Evolutionary conservation across 768 basidiomycete genomes (phyloP), one percentile per base, ranked within the genome.

Genomic region (Rhizopogon salebrosus): DNA sequence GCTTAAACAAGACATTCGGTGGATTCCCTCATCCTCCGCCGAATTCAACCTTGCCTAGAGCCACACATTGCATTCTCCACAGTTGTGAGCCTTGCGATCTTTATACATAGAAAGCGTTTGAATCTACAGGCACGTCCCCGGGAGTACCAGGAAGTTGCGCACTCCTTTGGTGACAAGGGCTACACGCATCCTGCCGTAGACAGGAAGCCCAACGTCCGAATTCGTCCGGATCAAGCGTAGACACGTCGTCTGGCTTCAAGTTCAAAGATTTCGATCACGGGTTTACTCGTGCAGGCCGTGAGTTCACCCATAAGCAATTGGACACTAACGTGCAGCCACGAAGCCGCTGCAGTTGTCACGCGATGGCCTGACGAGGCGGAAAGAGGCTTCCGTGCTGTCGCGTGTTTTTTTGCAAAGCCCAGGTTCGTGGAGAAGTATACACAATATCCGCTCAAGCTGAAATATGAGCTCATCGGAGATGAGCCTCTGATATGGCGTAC

Each of bases 131-230:
- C 22, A 38, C 46, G n/a, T 52, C 57, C 18, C 41, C 53, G 26
- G 43, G 36, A 23, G 50, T 55, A 13, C 61, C 59, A 35, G 68
- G 57, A 31, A 67, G 54, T 3, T 56, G 35, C 13, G 27, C 10
- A 66, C 63, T 6, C 62, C 67, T 2, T 53, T 55, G 16, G 54
- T 57, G 24, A 71, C 54, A 26, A 70, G 57, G 4, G 24, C 43
- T 41, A 69, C 70, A 68, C 70, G 72, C 18, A 65, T 64, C n/a
- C 57, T 57, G 5, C 69, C 71, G 70, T 73, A 38, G 71, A 70
- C 20, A 73, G 66, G 50, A 72, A 68, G 10, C 67, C 71, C 52
- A 70, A 75, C 16, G 54, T 57, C 27, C 51, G 34, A 27, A 14
- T 13, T 58, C 63, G 45, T 57, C 50, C 55, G 53, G 36, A 66